phyloP scores from a whole-genome alignment of 2,329 filamentous ascomycete genomes.

The Calycina marina region DNA sequence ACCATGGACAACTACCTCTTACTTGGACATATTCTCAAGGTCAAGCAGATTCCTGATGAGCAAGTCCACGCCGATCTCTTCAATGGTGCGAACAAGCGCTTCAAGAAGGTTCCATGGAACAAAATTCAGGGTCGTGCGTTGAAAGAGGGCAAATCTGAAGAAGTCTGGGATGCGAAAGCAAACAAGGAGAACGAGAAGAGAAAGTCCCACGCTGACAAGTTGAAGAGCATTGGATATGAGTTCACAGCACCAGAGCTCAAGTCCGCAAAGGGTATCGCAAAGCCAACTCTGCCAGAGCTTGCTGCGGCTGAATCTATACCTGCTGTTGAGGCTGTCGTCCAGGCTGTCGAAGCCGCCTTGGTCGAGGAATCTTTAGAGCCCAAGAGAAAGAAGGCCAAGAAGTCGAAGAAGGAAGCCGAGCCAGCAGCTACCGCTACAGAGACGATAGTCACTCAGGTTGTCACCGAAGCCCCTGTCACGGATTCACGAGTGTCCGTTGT shows the following conservation, averaged over 20 bases:
- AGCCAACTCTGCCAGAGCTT: constrained; percentile 16
- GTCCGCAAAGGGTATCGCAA: constrained; percentile 36
- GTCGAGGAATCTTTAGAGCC: constrained; percentile 5
- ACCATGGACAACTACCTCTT: constrained; percentile 98
- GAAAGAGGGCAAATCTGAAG: constrained; percentile 56
- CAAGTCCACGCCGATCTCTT: constrained; percentile 71
- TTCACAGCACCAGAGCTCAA: constrained; percentile 64
- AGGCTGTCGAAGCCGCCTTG: constrained; percentile 6
- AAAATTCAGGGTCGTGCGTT: constrained; percentile 68
- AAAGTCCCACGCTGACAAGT: constrained; percentile 51
- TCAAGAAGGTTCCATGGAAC: constrained; percentile 79
- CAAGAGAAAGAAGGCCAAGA: constrained; percentile 25
- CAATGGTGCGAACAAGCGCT: constrained; percentile 80
- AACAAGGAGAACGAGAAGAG: constrained; percentile 59
- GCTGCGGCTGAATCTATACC: constrained; percentile 14
- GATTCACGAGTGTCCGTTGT: constrained; percentile 2
- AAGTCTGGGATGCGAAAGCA: constrained; percentile 66
- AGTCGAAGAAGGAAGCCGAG: constrained; percentile 3
- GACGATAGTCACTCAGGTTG: neutral
- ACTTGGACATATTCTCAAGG: constrained; percentile 87
- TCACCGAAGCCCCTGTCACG: constrained; percentile 14
- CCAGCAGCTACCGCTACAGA: constrained; percentile 1
- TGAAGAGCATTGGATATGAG: constrained; percentile 73
- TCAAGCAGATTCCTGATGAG: constrained; percentile 61
- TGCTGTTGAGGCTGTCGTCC: constrained; percentile 21